phyloP scores from a whole-genome alignment of 805 yeast genomes.

The Wickerhamiella australiensis region DNA sequence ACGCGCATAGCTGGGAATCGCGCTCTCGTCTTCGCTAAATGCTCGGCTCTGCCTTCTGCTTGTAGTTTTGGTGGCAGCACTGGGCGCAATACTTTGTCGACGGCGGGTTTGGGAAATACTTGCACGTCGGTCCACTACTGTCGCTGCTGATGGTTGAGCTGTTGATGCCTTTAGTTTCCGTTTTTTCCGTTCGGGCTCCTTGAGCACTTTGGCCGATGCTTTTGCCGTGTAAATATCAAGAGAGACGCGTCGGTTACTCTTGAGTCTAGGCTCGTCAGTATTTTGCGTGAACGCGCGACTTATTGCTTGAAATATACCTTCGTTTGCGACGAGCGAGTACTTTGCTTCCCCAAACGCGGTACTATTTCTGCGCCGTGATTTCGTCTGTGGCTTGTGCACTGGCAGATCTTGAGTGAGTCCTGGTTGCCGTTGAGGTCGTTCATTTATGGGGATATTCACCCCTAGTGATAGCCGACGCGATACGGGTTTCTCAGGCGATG shows the following conservation, averaged over 20 bases:
- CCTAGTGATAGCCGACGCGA: conserved; percentile 12
- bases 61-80: neutral
- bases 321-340: neutral
- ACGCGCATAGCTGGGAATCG: conserved; percentile 1
- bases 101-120: neutral
- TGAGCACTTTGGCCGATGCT: neutral
- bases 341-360: neutral
- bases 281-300: neutral
- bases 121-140: neutral
- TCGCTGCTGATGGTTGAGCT: too few species aligned
- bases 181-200: neutral
- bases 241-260: neutral
- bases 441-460: conserved; percentile 13
- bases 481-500: conserved; percentile 5
- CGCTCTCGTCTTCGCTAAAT: neutral
- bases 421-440: conserved; percentile 8
- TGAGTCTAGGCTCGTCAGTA: neutral
- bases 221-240: neutral
- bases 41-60: neutral
- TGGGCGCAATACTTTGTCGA: neutral
- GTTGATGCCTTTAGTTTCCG: neutral
- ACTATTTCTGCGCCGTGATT: neutral
- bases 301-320: neutral
- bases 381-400: neutral
- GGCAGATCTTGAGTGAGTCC: neutral